A percentile compares a stretch with the other conserved stretches of the same genome.
phyloP scores from a whole-genome alignment of 352 stramenopile species.

The Blastocystis sp. region DNA sequence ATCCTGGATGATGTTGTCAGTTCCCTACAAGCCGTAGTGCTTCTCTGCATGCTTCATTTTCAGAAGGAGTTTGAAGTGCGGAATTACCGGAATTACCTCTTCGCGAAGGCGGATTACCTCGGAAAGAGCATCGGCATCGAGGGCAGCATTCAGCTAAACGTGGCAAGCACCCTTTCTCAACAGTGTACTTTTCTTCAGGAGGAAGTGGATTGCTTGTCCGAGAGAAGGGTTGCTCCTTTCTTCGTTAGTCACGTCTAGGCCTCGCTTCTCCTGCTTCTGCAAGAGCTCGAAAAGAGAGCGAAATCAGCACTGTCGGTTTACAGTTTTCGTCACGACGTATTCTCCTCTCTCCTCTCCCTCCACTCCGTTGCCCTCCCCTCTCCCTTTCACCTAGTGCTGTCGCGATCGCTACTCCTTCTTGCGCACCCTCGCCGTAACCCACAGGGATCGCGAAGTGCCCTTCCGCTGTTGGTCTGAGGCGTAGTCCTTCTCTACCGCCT shows the following conservation, averaged over 20 bases:
- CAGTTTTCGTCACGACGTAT: not conserved
- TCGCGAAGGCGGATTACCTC: not conserved
- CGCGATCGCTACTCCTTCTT: not conserved
- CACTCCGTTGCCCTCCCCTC: no score
- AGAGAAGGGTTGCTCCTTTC: not conserved
- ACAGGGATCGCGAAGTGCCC: not conserved
- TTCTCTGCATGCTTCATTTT: not conserved
- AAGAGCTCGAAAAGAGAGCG: not conserved
- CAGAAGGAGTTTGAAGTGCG: constrained; percentile 44
- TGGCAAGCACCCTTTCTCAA: not conserved
- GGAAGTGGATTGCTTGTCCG: not conserved
- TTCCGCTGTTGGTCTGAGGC: not conserved
- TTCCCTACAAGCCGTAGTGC: not conserved
- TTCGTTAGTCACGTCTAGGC: not conserved
- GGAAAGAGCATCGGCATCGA: not conserved
- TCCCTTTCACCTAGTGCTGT: no score
- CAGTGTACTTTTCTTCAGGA: constrained; percentile 1
- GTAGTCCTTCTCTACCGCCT: not conserved
- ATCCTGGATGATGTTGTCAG: not conserved
- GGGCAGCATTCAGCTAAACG: not conserved
- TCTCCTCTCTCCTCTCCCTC: not conserved
- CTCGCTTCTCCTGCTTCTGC: not conserved
- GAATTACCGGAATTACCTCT: not conserved
- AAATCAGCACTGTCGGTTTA: not conserved
- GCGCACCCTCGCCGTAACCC: not conserved